phyloP scores from a whole-genome alignment of 768 basidiomycete genomes.

The Naganishia vishniacii region DNA sequence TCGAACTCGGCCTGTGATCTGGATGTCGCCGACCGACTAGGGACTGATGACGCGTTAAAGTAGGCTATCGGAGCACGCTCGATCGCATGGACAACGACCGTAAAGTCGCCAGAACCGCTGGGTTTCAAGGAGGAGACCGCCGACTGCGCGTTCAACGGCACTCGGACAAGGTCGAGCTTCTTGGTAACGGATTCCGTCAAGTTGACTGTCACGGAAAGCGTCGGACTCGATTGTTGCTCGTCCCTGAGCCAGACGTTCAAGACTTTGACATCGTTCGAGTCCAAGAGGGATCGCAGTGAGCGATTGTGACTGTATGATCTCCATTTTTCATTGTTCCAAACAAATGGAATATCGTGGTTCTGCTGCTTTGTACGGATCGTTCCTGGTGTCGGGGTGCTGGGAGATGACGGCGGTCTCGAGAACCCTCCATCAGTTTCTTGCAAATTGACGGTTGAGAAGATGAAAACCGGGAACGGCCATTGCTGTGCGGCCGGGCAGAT shows the following conservation, averaged over 20 bases:
- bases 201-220: neutral
- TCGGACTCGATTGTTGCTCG: neutral
- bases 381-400: neutral
- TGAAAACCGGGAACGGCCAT: slow-evolving; percentile 12
- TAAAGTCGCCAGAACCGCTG: too few relatives aligned
- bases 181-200: neutral
- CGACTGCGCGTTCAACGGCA: neutral
- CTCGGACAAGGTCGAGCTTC: slow-evolving; percentile 12
- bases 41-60: neutral
- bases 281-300: neutral
- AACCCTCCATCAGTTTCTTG: neutral
- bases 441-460: neutral
- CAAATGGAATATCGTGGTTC: neutral
- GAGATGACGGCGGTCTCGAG: neutral
- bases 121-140: too few relatives aligned
- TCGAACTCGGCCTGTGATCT: neutral
- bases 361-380: neutral
- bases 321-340: slow-evolving; percentile 20
- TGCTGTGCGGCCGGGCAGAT: neutral
- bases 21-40: neutral
- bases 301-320: slow-evolving; percentile 10
- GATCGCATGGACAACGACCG: slow-evolving; percentile 3
- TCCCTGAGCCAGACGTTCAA: slow-evolving; percentile 11
- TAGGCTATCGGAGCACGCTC: neutral
- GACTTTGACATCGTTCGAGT: slow-evolving; percentile 1